Evolutionary conservation across 192 early-diverging fungal species (phyloP).

Genomic region (Entomortierella parvispora): DNA sequence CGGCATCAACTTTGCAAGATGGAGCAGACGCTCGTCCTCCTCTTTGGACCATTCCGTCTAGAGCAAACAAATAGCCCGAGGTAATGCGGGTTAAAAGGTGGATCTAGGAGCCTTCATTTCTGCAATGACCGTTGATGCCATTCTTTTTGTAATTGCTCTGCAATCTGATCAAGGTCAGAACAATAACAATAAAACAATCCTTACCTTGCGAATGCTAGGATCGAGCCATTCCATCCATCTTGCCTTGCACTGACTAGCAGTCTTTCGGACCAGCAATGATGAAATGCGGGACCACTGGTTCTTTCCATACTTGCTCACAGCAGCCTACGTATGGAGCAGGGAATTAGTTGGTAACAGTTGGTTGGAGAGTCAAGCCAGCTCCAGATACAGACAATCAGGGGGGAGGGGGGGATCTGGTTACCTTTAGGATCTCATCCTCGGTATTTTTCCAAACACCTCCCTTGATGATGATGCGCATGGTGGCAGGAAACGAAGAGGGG

Average conservation of each 20-base stretch:
- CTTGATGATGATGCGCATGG: conserved; percentile 75
- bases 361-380: background rate
- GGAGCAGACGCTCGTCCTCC: conserved; percentile 97
- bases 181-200: no score
- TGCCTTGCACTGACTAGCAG: conserved; percentile 99
- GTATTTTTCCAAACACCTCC: conserved; percentile 99
- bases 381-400: conserved; percentile 1
- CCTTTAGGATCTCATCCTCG: conserved; percentile 97
- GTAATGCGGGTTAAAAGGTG: no score
- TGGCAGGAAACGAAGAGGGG: background rate
- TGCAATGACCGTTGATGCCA: background rate
- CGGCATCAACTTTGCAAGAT: conserved; percentile 98
- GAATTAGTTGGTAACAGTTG: background rate
- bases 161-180: no score
- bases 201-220: conserved; percentile 95
- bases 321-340: conserved; percentile 70
- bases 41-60: conserved; percentile 98
- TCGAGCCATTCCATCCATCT: conserved; percentile 99
- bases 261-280: conserved; percentile 92
- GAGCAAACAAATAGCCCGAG: background rate
- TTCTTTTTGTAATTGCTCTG: background rate
- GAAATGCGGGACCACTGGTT: conserved; percentile 99
- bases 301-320: conserved; percentile 99
- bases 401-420: conserved; percentile 4
- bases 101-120: no score